These are phyloP conservation scores for Tricholoma sp. DNA, from an alignment of 768 basidiomycete genomes.

Conservation along the genomic window DNA sequence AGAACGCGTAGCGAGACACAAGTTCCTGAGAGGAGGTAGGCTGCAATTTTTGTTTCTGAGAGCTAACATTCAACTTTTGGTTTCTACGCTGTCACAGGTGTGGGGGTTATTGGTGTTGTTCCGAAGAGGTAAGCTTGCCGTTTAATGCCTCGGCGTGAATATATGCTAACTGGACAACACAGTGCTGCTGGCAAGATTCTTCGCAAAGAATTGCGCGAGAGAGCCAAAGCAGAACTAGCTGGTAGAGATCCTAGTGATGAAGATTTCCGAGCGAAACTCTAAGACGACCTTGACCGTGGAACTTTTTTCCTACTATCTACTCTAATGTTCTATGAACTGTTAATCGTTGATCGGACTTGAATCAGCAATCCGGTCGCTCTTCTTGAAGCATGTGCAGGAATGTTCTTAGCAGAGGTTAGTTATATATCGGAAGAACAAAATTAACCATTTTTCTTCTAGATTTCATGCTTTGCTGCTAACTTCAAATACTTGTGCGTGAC, in stretches of 20 bases:
- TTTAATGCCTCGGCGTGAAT: background rate
- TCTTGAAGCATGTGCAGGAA: no score
- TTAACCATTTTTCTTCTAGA: no score
- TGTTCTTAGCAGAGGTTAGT: no score
- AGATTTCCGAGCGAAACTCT: conserved; percentile 30
- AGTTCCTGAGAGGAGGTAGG: conserved; percentile 68
- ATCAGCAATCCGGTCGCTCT: no score
- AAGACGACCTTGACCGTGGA: no score
- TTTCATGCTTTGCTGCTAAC: no score
- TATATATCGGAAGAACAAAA: no score
- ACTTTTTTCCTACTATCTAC: no score
- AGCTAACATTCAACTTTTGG: background rate
- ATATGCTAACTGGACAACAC: conserved; percentile 3
- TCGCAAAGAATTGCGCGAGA: conserved; percentile 67
- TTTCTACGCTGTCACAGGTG: conserved; percentile 42
- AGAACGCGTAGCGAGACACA: conserved; percentile 68
- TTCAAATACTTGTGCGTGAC: no score
- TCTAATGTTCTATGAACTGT: no score
- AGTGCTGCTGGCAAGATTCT: conserved; percentile 89
- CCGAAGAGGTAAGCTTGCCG: conserved; percentile 56
- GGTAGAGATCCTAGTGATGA: conserved; percentile 32
- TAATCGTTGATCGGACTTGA: no score
- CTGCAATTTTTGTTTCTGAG: background rate
- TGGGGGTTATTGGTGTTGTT: conserved; percentile 54
- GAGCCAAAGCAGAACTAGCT: conserved; percentile 53